A percentile compares a stretch with the other conserved stretches of the same genome.
These are phyloP conservation scores for Entophlyctis helioformis DNA, from an alignment of 192 early-diverging fungal species.

Conservation along the genomic window DNA sequence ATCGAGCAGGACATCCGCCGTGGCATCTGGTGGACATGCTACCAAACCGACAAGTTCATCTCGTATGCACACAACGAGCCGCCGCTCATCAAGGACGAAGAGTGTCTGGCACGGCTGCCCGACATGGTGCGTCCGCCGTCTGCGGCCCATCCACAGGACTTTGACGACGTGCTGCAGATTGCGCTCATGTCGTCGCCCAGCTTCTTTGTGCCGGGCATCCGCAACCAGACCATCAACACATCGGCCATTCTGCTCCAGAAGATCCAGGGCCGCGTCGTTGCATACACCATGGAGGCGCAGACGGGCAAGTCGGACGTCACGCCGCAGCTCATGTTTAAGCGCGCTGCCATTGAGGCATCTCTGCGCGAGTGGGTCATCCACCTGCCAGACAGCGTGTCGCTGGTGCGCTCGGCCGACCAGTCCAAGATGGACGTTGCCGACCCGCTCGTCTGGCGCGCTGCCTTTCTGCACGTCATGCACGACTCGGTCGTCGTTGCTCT, in stretches of 20 bases:
- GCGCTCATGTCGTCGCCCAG: slow-evolving; percentile 5
- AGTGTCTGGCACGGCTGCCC: neutral
- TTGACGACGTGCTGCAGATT: neutral
- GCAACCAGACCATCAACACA: neutral
- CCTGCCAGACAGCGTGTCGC: too few relatives aligned
- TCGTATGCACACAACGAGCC: too few relatives aligned
- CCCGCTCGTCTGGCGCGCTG: too few relatives aligned
- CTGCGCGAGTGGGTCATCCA: too few relatives aligned
- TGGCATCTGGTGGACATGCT: too few relatives aligned
- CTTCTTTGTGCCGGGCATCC: neutral
- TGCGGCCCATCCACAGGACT: slow-evolving; percentile 3
- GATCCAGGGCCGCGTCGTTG: slow-evolving; percentile 2
- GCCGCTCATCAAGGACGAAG: slow-evolving; percentile 2
- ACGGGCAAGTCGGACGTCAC: neutral
- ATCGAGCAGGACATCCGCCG: slow-evolving; percentile 3
- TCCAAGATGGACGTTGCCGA: too few relatives aligned
- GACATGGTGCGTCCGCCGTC: neutral
- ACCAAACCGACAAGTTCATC: too few relatives aligned
- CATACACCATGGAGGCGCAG: neutral
- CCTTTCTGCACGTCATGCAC: too few relatives aligned
- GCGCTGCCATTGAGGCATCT: too few relatives aligned
- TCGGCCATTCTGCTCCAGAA: slow-evolving; percentile 2
- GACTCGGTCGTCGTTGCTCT: too few relatives aligned
- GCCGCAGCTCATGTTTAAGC: neutral
- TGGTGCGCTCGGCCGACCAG: too few relatives aligned